Percentiles rank a stretch among this genome's conserved stretches.
phyloP scores from a whole-genome alignment of 2,329 filamentous ascomycete genomes.

The Curvularia spicifera region DNA sequence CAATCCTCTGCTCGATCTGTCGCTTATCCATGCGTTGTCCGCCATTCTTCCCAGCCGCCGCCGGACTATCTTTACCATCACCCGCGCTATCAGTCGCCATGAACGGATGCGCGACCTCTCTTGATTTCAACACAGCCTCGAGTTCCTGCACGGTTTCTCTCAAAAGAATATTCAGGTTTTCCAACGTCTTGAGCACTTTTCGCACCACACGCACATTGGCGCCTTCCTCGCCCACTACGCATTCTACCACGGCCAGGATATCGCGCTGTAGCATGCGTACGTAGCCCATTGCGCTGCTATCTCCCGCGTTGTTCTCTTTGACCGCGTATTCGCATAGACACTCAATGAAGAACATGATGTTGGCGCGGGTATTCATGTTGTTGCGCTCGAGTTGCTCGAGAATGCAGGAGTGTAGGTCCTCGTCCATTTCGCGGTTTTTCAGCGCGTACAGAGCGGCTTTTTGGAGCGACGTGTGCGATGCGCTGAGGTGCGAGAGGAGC shows the following conservation, averaged over 20 bases:
- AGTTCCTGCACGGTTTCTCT: slow-evolving; percentile 77
- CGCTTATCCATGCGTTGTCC: slow-evolving; percentile 72
- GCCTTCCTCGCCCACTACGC: slow-evolving; percentile 85
- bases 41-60: slow-evolving; percentile 40
- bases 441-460: slow-evolving; percentile 95
- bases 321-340: slow-evolving; percentile 87
- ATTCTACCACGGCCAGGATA: slow-evolving; percentile 88
- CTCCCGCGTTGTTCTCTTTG: slow-evolving; percentile 74
- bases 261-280: slow-evolving; percentile 95
- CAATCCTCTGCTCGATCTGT: slow-evolving; percentile 93
- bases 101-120: slow-evolving; percentile 61
- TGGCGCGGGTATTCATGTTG: slow-evolving; percentile 95
- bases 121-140: slow-evolving; percentile 80
- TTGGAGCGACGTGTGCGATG: slow-evolving; percentile 84
- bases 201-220: slow-evolving; percentile 94
- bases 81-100: slow-evolving; percentile 11
- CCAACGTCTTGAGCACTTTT: slow-evolving; percentile 75
- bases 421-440: slow-evolving; percentile 91
- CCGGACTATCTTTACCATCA: slow-evolving; percentile 20
- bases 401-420: slow-evolving; percentile 97
- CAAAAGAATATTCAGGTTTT: slow-evolving; percentile 74
- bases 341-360: slow-evolving; percentile 99
- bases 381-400: slow-evolving; percentile 93
- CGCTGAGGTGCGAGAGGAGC: slow-evolving; percentile 88
- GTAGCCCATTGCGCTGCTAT: slow-evolving; percentile 72